A percentile compares a stretch with the other conserved stretches of the same genome.
These are phyloP conservation scores for Venturia oleaginea DNA, from an alignment of 2,329 filamentous ascomycete genomes.

Conservation along the genomic window DNA sequence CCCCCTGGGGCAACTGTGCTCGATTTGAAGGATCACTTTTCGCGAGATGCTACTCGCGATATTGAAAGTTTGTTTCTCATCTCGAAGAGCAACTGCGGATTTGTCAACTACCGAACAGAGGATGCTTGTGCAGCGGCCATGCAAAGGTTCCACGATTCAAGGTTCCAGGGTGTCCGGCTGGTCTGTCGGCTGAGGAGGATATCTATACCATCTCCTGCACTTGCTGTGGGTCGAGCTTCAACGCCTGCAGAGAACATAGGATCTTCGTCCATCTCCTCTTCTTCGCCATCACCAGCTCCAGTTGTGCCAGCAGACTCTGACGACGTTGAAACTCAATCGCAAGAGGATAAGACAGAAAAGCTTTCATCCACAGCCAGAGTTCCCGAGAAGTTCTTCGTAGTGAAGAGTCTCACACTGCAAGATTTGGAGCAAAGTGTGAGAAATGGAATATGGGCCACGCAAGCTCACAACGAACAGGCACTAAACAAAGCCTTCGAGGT, in stretches of 20 bases:
- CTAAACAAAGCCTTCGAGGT: constrained; percentile 80
- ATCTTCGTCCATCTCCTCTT: constrained; percentile 16
- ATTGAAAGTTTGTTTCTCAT: constrained; percentile 90
- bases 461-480: constrained; percentile 80
- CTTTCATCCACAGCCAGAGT: constrained; percentile 24
- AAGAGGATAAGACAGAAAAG: neutral
- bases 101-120: constrained; percentile 89
- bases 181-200: constrained; percentile 71
- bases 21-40: constrained; percentile 85
- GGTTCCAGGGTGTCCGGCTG: constrained; percentile 74
- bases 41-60: constrained; percentile 60
- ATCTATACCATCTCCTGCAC: constrained; percentile 32
- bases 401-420: constrained; percentile 87
- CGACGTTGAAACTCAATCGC: neutral
- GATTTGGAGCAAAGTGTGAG: constrained; percentile 82
- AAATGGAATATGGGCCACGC: constrained; percentile 88
- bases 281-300: constrained; percentile 22
- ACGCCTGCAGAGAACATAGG: constrained; percentile 28
- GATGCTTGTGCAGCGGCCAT: constrained; percentile 66
- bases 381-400: constrained; percentile 57
- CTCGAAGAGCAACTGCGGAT: constrained; percentile 93
- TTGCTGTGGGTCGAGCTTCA: constrained; percentile 45
- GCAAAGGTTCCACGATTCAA: constrained; percentile 79
- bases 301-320: constrained; percentile 1
- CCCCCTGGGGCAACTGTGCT: constrained; percentile 75